Evolutionary conservation across 2,329 filamentous ascomycete genomes (phyloP), one percentile per base, ranked within the genome.

Genomic region (Aureobasidium sp.): DNA sequence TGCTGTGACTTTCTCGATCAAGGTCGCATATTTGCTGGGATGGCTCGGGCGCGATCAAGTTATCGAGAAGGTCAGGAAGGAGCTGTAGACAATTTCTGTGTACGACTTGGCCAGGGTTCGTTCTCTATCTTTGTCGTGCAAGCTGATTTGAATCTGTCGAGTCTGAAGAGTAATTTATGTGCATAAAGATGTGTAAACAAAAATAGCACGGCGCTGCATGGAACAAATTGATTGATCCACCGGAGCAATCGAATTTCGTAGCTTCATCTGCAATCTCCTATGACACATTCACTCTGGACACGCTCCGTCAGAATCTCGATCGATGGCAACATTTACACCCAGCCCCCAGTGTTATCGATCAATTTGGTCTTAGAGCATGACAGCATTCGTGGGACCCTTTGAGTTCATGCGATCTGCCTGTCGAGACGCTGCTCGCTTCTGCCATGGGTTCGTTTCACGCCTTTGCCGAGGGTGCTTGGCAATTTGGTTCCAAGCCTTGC

Each of bases 21-120:
- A 60, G 36, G 46, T 60, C 12, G 44, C 46, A 6, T 60, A 60
- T 36, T 43, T 60, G 46, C 24, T 51, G 32, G 57, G 57, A 44
- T 55, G 27, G 48, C 15, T 53, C 15, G 48, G 59, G 2, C n/a
- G 32, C 17, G 48, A 62, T 34, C 20, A 24, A 17, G 9, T 37
- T 10, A 20, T 12, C 10, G 29, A 20, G 15, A 55, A 47, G 37
- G 59, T 20, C 39, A 29, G 15, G 17, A 62, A 53, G 24, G 24
- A 46, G 32, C 39, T 41, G 7, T 53, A 29, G 57, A 44, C 6
- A n/a, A 43, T 39, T 8, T 41, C 3, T 8, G 6, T 26, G n/a
- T 8, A 7, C n/a, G 32, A 15, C 10, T 36, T 24, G 17, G 12
- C 12, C 29, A 39, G 5, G 29, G 24, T 32, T 7, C 20, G n/a